These are phyloP conservation scores for Symbiodinium natans DNA, from an alignment of 73 alveolate genomes.

Conservation along the genomic window DNA sequence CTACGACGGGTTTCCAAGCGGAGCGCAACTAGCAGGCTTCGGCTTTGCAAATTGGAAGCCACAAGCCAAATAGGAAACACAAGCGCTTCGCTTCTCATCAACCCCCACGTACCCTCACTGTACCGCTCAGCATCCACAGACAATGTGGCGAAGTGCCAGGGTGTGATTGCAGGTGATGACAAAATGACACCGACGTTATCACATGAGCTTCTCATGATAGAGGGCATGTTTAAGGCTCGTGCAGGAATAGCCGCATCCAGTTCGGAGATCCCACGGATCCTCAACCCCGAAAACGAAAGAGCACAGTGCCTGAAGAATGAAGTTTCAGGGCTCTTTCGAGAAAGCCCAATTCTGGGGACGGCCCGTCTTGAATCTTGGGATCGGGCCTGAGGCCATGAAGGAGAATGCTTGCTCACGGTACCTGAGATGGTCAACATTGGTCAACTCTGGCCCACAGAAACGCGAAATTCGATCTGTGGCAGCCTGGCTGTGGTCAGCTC, in stretches of 20 bases:
- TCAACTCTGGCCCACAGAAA: not conserved
- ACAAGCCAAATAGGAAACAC: not conserved
- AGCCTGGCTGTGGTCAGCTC: not conserved
- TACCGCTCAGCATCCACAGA: not conserved
- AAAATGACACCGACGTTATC: too few species aligned
- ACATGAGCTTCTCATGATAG: too few species aligned
- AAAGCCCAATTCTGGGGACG: not conserved
- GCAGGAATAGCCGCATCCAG: constrained; percentile 11
- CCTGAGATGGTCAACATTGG: not conserved
- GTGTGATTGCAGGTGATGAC: too few species aligned
- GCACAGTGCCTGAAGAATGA: not conserved
- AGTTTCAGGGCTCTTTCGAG: not conserved
- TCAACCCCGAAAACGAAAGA: not conserved
- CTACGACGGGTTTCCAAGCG: not conserved
- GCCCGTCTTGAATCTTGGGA: not conserved
- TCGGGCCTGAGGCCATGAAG: not conserved
- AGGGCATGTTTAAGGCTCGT: not conserved
- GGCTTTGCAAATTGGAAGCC: not conserved
- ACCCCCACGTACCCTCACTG: not conserved
- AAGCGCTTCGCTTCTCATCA: too few species aligned
- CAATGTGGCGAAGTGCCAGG: not conserved
- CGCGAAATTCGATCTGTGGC: not conserved
- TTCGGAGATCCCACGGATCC: constrained; percentile 4
- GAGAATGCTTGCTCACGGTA: constrained; percentile 1
- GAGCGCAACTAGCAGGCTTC: not conserved